phyloP scores from a whole-genome alignment of 139 green algal genomes.

The Chlorella sorokiniana region DNA sequence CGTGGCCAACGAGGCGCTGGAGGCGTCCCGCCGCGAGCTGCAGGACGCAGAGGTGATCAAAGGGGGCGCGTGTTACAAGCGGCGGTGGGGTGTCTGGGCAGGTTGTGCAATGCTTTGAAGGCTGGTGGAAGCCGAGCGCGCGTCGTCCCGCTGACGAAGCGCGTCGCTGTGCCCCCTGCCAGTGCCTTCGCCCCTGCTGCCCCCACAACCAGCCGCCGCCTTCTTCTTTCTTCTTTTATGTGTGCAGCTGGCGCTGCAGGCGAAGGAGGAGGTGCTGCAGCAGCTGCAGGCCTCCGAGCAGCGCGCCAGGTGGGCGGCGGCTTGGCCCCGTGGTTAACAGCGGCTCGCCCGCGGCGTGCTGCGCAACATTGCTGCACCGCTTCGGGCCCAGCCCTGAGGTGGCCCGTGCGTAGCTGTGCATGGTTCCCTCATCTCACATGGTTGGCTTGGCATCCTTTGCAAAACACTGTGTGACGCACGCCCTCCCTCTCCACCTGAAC shows the following conservation, averaged over 20 bases:
- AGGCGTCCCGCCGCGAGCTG: conserved; percentile 6
- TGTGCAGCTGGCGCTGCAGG: conserved; percentile 18
- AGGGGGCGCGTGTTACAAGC: not conserved
- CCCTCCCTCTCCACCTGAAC: not conserved
- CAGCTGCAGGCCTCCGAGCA: not conserved
- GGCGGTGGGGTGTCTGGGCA: too few relatives aligned
- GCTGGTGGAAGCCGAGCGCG: too few relatives aligned
- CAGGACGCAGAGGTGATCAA: conserved; percentile 9
- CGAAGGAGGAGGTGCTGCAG: conserved; percentile 33
- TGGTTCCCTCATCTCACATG: too few relatives aligned
- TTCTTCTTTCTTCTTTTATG: too few relatives aligned
- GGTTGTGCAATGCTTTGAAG: too few relatives aligned
- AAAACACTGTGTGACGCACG: too few relatives aligned
- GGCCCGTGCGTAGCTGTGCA: too few relatives aligned
- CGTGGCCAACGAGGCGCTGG: conserved; percentile 12
- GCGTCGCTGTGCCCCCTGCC: not conserved
- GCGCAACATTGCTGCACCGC: not conserved
- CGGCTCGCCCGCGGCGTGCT: too few relatives aligned
- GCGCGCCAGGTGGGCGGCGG: not conserved
- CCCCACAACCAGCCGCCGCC: too few relatives aligned
- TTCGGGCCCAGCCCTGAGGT: too few relatives aligned
- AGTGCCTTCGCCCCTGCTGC: not conserved
- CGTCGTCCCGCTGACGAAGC: not conserved
- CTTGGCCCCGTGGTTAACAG: not conserved
- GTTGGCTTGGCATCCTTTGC: too few relatives aligned